Percentiles rank a stretch among this genome's conserved stretches.
Evolutionary conservation across 2,329 filamentous ascomycete species (phyloP).

Genomic region (Verticillium alfalfae): DNA sequence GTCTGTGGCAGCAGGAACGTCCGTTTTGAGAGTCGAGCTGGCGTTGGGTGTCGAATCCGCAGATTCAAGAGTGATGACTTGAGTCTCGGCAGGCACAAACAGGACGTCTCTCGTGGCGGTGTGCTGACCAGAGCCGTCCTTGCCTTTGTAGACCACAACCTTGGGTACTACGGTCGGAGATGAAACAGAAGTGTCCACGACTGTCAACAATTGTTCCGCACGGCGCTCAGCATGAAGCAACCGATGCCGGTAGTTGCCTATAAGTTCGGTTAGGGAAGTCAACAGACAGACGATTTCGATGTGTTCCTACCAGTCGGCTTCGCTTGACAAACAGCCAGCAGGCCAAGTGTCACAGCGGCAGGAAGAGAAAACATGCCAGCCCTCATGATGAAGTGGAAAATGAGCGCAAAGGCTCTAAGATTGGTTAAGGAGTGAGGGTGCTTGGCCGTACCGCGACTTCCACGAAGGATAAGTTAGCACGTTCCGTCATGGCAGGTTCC

Average conservation of each 20-base stretch:
- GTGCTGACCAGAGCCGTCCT: conserved; percentile 45
- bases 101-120: conserved; percentile 32
- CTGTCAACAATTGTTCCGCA: conserved; percentile 18
- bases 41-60: not conserved
- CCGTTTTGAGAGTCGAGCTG: not conserved
- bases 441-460: not conserved
- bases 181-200: conserved; percentile 29
- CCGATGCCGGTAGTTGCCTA: not conserved
- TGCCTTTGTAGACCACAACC: conserved; percentile 56
- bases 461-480: not conserved
- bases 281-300: not conserved
- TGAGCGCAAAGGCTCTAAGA: not conserved
- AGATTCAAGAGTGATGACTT: not conserved
- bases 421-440: not conserved
- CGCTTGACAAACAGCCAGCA: not conserved
- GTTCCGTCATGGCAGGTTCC: not conserved
- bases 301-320: not conserved
- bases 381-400: not conserved
- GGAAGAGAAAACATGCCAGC: not conserved
- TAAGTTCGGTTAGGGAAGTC: not conserved
- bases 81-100: conserved; percentile 15
- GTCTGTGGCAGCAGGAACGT: not conserved
- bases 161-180: conserved; percentile 36
- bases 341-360: not conserved
- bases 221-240: not conserved